Base-by-base conservation (phyloP, 129 eudicot genomes). In the Ambrosia trifida region DNA sequence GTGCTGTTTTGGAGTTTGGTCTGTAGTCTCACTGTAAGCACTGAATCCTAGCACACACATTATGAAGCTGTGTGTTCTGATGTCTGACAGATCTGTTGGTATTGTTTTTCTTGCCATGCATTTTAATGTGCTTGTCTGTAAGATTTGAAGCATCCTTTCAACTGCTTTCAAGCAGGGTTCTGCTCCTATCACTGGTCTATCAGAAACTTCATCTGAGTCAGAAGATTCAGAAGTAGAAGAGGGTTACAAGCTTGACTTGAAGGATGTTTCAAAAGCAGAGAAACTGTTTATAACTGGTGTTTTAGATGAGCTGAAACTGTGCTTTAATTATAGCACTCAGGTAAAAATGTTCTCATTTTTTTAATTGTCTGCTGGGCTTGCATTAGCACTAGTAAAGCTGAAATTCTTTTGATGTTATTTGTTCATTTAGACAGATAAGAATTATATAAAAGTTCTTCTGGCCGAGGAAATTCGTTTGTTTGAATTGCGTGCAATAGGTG, bases 401-500 rank as follows among this genome's bases (percentile, higher is more conserved):
- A 77, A 41, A 16, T 57, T 43, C 38, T 70, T 24, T 12, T 38
- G 16, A 52, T 14, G 43, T 69, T 40, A 4, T 46, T 44, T 46
- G 70, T 12, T 40, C 63, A 71, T 24, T 20, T 58, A 87, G 96
- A 80, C 69, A 33, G 95, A 84, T 18, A 75, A 72, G 77, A 85
- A 76, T 76, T 82, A 80, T 50, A 76, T 68, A 76, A 84, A 79
- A 84, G 85, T 90, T 76, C 98, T 94, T 81, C 81, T 87, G 58
- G 96, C 93, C 36, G 89, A 90, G 69, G 99, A 94, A 83, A 87
- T 66, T 33, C 89, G 84, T 66, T 83, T 94, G 67, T 85, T 94
- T 82, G 99, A 94, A 81, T 78, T 94, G 63, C 99, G 99, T 36
- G 99, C 99, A 58, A 90, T 85, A 51, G 97, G 99, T 79, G 97